Base-by-base conservation (phyloP, 2,329 filamentous ascomycete species). In the Thielaviopsis musarum region DNA sequence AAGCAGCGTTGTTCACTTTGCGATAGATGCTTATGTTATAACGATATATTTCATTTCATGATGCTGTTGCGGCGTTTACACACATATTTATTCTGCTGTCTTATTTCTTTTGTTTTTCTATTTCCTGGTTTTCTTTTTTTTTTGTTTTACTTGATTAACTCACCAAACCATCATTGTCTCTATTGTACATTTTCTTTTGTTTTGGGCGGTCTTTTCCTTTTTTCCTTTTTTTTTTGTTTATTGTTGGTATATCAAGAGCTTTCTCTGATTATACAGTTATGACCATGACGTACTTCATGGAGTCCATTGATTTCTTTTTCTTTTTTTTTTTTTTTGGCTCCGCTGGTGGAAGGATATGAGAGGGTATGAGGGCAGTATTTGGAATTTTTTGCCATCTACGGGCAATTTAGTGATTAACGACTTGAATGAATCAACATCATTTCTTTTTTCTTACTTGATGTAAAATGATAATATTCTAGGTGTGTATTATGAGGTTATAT, bases 201-300 rank as follows among this genome's bases (percentile, higher is more conserved):
- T 41, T 53, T 21, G 13, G 41, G 19, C 41, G 9, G 30, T n/a
- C 34, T 54, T 45, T 28, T 28, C 5, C 49, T 55, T 56, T 19
- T 13, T 57, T 24, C 1, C 52, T 10, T 34, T 57, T 22, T 38
- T 59, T 59, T n/a, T 59, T 51, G 49, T 51, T 22, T 30, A 59
- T 30, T 55, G 59, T 38, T 55, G 53, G 51, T 61, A 59, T 58
- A 61, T 51, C 49, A 48, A n/a, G 52, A 34, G 49, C 17, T 24
- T 51, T 52, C 41, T 52, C 34, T 34, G 48, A 52, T 28, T 26
- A 21, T 57, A 34, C 38, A 17, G 24, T 57, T 24, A 48, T 57
- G 34, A 41, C 15, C 38, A n/a, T 45, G 38, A 45, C 13, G 13
- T 4, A 15, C 10, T 45, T 45, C 5, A 45, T n/a, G 38, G 38